Percentiles rank a stretch among this genome's conserved stretches.
phyloP scores from a whole-genome alignment of 495 filamentous ascomycete genomes.

The Penicillium ucsense region DNA sequence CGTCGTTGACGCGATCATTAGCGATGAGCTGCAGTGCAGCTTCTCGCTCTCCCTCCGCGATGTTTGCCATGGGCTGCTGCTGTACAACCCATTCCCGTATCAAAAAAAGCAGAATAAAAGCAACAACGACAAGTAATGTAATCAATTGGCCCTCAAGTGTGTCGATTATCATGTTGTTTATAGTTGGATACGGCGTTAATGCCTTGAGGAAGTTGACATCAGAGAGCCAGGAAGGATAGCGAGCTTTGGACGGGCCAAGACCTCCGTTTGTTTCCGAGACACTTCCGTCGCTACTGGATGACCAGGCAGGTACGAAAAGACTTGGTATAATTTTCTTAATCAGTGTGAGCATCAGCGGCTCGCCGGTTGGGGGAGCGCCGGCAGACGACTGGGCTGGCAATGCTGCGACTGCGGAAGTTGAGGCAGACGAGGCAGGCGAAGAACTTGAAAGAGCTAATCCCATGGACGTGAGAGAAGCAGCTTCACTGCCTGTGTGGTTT shows the following conservation, averaged over 20 bases:
- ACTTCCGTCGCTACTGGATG: constrained; percentile 14
- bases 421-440: constrained; percentile 12
- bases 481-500: constrained; percentile 32
- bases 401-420: constrained; percentile 16
- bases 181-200: constrained; percentile 57
- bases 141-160: constrained; percentile 89
- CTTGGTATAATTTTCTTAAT: constrained; percentile 34
- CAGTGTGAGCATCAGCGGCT: constrained; percentile 40
- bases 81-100: constrained; percentile 98
- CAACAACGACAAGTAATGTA: constrained; percentile 77
- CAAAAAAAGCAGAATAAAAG: constrained; percentile 89
- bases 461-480: constrained; percentile 8
- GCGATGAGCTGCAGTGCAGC: constrained; percentile 31
- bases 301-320: constrained; percentile 31
- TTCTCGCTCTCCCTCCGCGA: constrained; percentile 43
- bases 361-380: constrained; percentile 32
- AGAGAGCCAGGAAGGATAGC: constrained; percentile 49
- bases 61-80: constrained; percentile 72
- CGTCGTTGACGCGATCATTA: constrained; percentile 24
- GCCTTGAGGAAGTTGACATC: constrained; percentile 61
- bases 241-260: constrained; percentile 15
- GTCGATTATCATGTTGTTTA: constrained; percentile 76
- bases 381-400: constrained; percentile 28
- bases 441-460: constrained; percentile 8
- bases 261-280: constrained; percentile 14